A percentile compares a stretch with the other conserved stretches of the same genome.
These are phyloP conservation scores for Verticillium zaregamsianum DNA, from an alignment of 2,329 filamentous ascomycete species.

Conservation along the genomic window DNA sequence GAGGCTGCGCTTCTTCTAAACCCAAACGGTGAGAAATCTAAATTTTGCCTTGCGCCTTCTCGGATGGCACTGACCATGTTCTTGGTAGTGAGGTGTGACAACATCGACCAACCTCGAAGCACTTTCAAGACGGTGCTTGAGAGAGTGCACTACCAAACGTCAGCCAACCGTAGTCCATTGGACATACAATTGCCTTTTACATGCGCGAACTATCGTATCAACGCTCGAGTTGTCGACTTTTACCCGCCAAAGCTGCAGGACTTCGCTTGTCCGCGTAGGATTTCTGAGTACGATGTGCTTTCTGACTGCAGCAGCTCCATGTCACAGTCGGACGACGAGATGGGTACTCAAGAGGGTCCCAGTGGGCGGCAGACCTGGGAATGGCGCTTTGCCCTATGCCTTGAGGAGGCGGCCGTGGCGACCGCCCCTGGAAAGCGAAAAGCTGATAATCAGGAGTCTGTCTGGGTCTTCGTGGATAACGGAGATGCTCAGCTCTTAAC, in stretches of 20 bases:
- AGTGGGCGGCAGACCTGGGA: slow-evolving; percentile 55
- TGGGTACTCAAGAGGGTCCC: slow-evolving; percentile 17
- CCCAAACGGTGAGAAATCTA: slow-evolving; percentile 18
- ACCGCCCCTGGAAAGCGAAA: slow-evolving; percentile 1
- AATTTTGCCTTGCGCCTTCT: neutral
- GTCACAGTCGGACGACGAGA: slow-evolving; percentile 16
- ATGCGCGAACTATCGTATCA: slow-evolving; percentile 65
- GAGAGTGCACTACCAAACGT: slow-evolving; percentile 34
- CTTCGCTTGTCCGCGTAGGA: slow-evolving; percentile 54
- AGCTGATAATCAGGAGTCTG: slow-evolving; percentile 25
- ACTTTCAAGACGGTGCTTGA: slow-evolving; percentile 35
- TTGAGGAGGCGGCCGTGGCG: slow-evolving; percentile 61
- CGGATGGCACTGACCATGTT: slow-evolving; percentile 6
- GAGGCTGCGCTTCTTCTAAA: slow-evolving; percentile 26
- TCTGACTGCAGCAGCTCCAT: slow-evolving; percentile 29
- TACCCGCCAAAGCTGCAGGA: slow-evolving; percentile 65
- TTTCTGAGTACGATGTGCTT: slow-evolving; percentile 44
- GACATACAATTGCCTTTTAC: slow-evolving; percentile 62
- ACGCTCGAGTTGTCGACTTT: slow-evolving; percentile 79
- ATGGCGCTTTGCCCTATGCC: slow-evolving; percentile 76
- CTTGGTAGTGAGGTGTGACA: slow-evolving; percentile 41
- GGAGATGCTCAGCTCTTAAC: slow-evolving; percentile 43
- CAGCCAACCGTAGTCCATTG: slow-evolving; percentile 31
- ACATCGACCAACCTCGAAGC: slow-evolving; percentile 28
- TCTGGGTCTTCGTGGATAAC: slow-evolving; percentile 69